phyloP scores from a whole-genome alignment of 192 early-diverging fungal species.

The Umbelopsis isabellina region DNA sequence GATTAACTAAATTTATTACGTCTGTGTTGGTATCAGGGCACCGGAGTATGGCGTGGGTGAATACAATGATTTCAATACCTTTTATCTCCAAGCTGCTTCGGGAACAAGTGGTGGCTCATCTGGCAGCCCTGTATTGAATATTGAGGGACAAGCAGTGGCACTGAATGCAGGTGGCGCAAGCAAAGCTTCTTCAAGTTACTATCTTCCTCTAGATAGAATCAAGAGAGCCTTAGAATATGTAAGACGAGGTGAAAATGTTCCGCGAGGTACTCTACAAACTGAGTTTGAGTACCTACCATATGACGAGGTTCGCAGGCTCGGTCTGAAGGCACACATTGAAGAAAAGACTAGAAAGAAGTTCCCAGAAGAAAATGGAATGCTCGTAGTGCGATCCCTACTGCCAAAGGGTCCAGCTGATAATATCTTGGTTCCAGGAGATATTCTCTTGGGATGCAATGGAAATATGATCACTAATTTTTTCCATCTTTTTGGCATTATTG shows the following conservation, averaged over 20 bases:
- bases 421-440: slow-evolving; percentile 70
- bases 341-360: slow-evolving; percentile 60
- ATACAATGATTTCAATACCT: slow-evolving; percentile 84
- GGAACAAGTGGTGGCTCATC: slow-evolving; percentile 77
- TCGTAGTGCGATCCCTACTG: slow-evolving; percentile 62
- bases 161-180: slow-evolving; percentile 75
- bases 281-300: slow-evolving; percentile 72
- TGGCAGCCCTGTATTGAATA: slow-evolving; percentile 78
- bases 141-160: slow-evolving; percentile 75
- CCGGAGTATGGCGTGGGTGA: slow-evolving; percentile 70
- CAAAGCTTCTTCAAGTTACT: slow-evolving; percentile 72
- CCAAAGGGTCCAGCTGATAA: slow-evolving; percentile 71
- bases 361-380: slow-evolving; percentile 73
- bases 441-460: slow-evolving; percentile 68
- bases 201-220: slow-evolving; percentile 76
- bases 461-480: slow-evolving; percentile 75
- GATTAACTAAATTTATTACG: not conserved
- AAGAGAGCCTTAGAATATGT: slow-evolving; percentile 65
- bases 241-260: slow-evolving; percentile 55
- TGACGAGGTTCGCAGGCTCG: slow-evolving; percentile 72
- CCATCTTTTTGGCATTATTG: slow-evolving; percentile 63
- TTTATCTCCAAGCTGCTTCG: slow-evolving; percentile 79
- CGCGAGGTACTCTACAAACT: slow-evolving; percentile 78
- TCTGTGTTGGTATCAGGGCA: slow-evolving; percentile 40
- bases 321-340: slow-evolving; percentile 68